phyloP scores from a whole-genome alignment of 805 yeast genomes.

The Cephaloascus fragrans region DNA sequence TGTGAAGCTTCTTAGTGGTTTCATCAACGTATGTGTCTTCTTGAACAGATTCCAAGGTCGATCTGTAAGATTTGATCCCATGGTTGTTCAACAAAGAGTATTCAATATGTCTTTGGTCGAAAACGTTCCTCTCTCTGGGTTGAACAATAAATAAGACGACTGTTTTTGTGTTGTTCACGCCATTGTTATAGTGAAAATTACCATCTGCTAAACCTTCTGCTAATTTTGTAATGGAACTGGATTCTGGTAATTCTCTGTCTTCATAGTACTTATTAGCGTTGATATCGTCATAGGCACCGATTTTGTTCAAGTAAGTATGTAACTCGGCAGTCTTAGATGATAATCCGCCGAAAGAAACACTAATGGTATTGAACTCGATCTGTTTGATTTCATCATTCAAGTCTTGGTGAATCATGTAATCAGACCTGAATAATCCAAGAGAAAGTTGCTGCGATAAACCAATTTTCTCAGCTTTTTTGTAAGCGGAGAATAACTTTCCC shows the following conservation, averaged over 20 bases:
- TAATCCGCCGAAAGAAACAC: conserved; percentile 91
- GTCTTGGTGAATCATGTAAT: conserved; percentile 56
- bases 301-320: conserved; percentile 55
- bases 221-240: conserved; percentile 51
- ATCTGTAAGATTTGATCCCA: conserved; percentile 53
- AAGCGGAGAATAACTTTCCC: conserved; percentile 60
- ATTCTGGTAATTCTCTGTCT: conserved; percentile 47
- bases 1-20: conserved; percentile 36
- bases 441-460: conserved; percentile 58
- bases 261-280: conserved; percentile 32
- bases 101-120: conserved; percentile 86
- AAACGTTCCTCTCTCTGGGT: conserved; percentile 76
- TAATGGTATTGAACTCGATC: conserved; percentile 92
- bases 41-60: conserved; percentile 53
- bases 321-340: conserved; percentile 70
- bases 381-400: conserved; percentile 57
- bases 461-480: conserved; percentile 34
- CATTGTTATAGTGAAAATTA: conserved; percentile 41
- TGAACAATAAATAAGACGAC: conserved; percentile 74
- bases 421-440: conserved; percentile 83
- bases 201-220: conserved; percentile 67
- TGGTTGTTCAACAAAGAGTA: conserved; percentile 48
- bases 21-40: conserved; percentile 27
- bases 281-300: conserved; percentile 43
- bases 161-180: conserved; percentile 25